phyloP scores from a whole-genome alignment of 495 filamentous ascomycete genomes.

The Achaetomiella virescens region DNA sequence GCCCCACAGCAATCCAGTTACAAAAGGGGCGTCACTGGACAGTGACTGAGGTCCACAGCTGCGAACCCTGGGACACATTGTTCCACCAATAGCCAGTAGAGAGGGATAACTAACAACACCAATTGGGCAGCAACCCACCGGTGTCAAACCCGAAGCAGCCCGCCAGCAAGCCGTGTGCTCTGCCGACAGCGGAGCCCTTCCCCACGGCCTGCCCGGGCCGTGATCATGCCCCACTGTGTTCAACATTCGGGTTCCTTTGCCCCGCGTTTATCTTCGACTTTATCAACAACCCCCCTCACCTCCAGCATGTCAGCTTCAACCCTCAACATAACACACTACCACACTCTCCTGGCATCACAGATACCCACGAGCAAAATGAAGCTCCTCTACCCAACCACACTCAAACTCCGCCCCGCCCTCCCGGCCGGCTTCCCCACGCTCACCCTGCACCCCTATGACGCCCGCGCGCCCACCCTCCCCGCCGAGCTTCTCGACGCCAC shows the following conservation, averaged over 20 bases:
- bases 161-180: neutral
- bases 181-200: conserved; percentile 1
- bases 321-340: neutral
- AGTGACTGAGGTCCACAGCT: too few relatives aligned
- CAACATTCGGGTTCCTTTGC: neutral
- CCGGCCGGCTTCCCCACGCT: conserved; percentile 48
- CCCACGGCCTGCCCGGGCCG: neutral
- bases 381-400: conserved; percentile 56
- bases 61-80: neutral
- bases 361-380: conserved; percentile 39
- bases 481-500: conserved; percentile 48
- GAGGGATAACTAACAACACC: neutral
- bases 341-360: neutral
- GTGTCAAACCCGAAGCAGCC: neutral
- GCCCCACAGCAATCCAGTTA: too few relatives aligned
- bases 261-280: neutral
- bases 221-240: neutral
- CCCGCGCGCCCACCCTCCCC: conserved; percentile 45
- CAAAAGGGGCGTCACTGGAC: too few relatives aligned
- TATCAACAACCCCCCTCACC: conserved; percentile 1
- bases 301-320: neutral
- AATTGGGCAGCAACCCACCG: neutral
- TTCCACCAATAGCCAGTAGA: neutral
- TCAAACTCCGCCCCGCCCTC: conserved; percentile 42
- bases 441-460: conserved; percentile 49